Conservation (phyloP, 805 yeast genomes). For the Saccharomycodes ludwigii region DNA sequence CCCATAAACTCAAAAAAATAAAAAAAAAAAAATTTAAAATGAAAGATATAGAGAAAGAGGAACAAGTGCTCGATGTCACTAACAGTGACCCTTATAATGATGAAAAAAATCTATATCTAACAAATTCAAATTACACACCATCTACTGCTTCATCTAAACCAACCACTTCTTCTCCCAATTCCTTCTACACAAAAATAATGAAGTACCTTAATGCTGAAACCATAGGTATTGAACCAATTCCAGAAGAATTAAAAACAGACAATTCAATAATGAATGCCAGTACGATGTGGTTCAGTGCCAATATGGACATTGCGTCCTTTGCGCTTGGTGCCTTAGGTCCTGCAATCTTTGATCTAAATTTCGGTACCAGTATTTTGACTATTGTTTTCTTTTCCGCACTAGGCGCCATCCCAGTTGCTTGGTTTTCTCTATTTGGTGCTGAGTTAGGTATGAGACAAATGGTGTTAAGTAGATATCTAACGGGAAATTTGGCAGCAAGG, state of each 20-base stretch:
- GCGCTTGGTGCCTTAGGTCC: slow-evolving; percentile 66
- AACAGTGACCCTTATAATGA: no score
- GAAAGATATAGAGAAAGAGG: no score
- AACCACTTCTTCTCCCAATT: not conserved
- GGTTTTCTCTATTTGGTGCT: slow-evolving; percentile 73
- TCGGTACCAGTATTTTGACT: slow-evolving; percentile 56
- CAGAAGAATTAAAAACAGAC: slow-evolving; percentile 67
- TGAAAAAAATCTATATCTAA: no score
- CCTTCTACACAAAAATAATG: slow-evolving; percentile 2
- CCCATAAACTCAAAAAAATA: no score
- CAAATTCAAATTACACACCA: no score
- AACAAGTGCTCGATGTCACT: no score
- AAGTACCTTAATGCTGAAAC: slow-evolving; percentile 33
- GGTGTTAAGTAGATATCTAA: slow-evolving; percentile 64
- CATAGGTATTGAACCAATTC: slow-evolving; percentile 71
- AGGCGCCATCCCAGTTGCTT: slow-evolving; percentile 74
- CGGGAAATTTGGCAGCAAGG: slow-evolving; percentile 67
- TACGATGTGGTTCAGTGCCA: slow-evolving; percentile 86
- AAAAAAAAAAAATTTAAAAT: no score
- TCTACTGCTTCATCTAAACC: not conserved
- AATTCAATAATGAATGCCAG: slow-evolving; percentile 57
- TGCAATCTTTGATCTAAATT: slow-evolving; percentile 51
- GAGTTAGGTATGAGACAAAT: slow-evolving; percentile 81
- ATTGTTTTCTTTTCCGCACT: slow-evolving; percentile 63
- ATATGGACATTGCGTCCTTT: slow-evolving; percentile 74